Percentiles rank a stretch among this genome's conserved stretches.
Evolutionary conservation across 257 asterid genomes (phyloP).

Genomic region (Solanum sitiens): DNA sequence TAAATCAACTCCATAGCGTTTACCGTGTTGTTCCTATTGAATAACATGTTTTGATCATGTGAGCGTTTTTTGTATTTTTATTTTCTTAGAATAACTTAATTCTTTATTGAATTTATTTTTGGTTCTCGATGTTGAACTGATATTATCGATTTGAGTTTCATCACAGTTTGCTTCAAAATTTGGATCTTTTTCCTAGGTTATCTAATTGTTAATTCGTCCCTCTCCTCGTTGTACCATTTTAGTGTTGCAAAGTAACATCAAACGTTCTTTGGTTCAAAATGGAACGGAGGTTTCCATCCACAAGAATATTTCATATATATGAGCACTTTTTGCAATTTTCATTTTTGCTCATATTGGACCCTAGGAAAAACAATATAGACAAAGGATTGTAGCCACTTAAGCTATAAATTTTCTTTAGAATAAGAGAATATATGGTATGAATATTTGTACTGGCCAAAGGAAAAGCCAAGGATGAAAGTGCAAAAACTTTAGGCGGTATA

Average conservation of each 20-base stretch:
- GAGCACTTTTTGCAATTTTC: not conserved
- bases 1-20: not conserved
- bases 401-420: not conserved
- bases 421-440: not conserved
- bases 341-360: not conserved
- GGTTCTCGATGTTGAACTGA: not conserved
- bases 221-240: not conserved
- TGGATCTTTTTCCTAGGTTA: not conserved
- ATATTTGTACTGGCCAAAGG: not conserved
- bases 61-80: not conserved
- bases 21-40: not conserved
- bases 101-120: not conserved
- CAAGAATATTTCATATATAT: not conserved
- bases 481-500: not conserved
- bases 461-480: not conserved
- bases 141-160: not conserved
- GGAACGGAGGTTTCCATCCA: not conserved
- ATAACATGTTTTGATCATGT: not conserved
- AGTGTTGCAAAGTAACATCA: not conserved
- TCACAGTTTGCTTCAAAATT: not conserved
- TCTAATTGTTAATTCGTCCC: not conserved
- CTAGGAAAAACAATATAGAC: not conserved
- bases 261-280: not conserved
- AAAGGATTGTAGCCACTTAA: not conserved
- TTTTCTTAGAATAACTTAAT: not conserved